Evolutionary conservation across 208 protist species (phyloP), one percentile per base, ranked within the genome.

Genomic region (Angomonas ambiguus): DNA sequence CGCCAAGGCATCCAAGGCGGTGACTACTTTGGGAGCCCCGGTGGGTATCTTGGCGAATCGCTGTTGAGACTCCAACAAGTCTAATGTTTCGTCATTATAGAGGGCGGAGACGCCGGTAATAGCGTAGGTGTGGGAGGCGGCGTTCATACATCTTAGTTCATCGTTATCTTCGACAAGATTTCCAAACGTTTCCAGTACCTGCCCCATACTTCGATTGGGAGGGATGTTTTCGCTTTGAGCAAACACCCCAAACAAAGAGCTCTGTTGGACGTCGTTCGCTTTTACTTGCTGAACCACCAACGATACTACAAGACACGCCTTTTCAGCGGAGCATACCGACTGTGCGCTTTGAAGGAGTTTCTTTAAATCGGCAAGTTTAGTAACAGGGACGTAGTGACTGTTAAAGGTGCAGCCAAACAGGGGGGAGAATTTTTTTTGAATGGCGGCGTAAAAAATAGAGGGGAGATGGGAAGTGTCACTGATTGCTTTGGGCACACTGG

Each of bases 271-370:
- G 38, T 80, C 75, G 30, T 62, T 33, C 59, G 57, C 55, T 20
- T 55, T 58, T 16, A 56, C 65, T 41, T 74, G 70, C 57, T 75
- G 69, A 48, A 76, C 61, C 53, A 80, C 75, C 10, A 80, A 60
- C 0, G 64, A 59, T 34, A 78, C 58, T 27, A 72, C 42, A 25
- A 80, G 73, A 24, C 70, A 62, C 13, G 77, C 60, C 62, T 79
- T 77, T 0, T 78, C 68, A n/a, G 65, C 69, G 20, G 55, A 61
- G 55, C 81, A 87, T 4, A 72, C 71, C 59, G 53, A 56, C 16
- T 78, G 65, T 4, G 73, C 77, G 28, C 73, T 61, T 30, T 77
- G 74, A 6, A 87, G 35, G 0, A 71, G 72, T n/a, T 51, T 51
- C 42, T 79, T 62, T 20, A 87, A 51, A 25, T 72, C 71, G 3